Base-by-base conservation (phyloP, 768 basidiomycete species). In the Lentinula sp. region DNA sequence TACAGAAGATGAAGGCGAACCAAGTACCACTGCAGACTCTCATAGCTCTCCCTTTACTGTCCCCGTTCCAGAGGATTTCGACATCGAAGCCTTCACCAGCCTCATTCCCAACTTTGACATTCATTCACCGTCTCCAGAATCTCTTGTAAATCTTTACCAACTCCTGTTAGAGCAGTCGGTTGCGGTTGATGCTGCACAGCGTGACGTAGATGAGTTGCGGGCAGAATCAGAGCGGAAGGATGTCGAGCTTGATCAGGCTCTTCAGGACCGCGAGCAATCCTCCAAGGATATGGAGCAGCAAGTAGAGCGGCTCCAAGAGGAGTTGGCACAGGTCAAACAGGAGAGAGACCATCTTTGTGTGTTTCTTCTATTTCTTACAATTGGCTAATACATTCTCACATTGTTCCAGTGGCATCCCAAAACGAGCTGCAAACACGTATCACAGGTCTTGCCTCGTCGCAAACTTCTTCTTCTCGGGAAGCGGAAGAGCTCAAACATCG, bases 191-290 rank as follows among this genome's bases (percentile, higher is more conserved):
- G 75, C 72, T 61, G 72, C 79, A 2, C 80, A 83, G 53, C 76
- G 83, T 56, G 87, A 91, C 62, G 72, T 90, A 37, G 92, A 94
- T 70, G 88, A 87, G 63, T 73, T 81, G 61, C 84, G 79, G 46
- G 90, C 90, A 2, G 85, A 86, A 51, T 69, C 78, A 9, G 83
- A 90, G 66, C 82, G 81, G 71, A 88, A 87, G 70, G 91, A 93
- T 59, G 77, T 94, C 2, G 92, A 95, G 71, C 76, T 93, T 39
- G 92, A 94, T 70, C 91, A 93, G 73, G 85, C 90, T 6, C 71
- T 92, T 39, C 88, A 92, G 66, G 91, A 94, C 70, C 83, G 81
- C 57, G 90, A 94, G 69, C 82, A 77, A 1, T 72, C 79, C 52
- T 72, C 82, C 1, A 81, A 80, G 55, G 85, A 89, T 36, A 67